Base-by-base conservation (phyloP, 1,284 basidiomycete species). In the Phenoliferia sp. region DNA sequence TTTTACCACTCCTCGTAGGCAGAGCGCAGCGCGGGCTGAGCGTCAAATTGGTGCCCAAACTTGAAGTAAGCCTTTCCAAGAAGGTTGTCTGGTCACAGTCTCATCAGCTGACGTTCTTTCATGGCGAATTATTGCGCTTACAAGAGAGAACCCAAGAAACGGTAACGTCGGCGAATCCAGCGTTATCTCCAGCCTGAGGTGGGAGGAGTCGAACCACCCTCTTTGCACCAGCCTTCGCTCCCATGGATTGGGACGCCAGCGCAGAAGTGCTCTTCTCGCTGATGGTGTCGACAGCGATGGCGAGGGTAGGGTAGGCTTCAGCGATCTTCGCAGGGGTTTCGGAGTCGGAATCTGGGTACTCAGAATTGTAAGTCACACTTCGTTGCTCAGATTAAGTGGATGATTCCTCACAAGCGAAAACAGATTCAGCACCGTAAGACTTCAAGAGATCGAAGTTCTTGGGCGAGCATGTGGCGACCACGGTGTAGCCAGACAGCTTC, bases 381-480 rank as follows among this genome's bases (percentile, higher is more conserved):
- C 19, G 3, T 7, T 4, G 19, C 29, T 9, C 16, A 3, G 28
- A 57, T 28, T 22, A 26, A 32, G 6, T 2, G 12, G 15, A 32
- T 33, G 50, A 28, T 22, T 39, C 65, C 69, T 86, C 83, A 72
- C 70, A 72, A n/a, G 62, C 56, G 61, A 87, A 75, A 60, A 85
- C 78, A 52, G 84, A 78, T 0, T 84, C 84, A 0, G 85, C 87
- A 2, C 87, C 86, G 29, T 85, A 78, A 0, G 79, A 77, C 70
- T 82, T 83, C 65, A 87, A 80, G 50, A 76, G 74, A 0, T 75
- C 77, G 31, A 76, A 82, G 69, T 86, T 82, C 68, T 80, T 80
- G 17, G 74, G 71, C 15, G 84, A 86, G 1, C 85, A 81, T 2
- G 83, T 85, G 9, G 84, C 78, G 62, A 87, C 82, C 67, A 86